These are phyloP conservation scores for Fusarium secorum DNA, from an alignment of 2,329 filamentous ascomycete genomes.

Conservation along the genomic window DNA sequence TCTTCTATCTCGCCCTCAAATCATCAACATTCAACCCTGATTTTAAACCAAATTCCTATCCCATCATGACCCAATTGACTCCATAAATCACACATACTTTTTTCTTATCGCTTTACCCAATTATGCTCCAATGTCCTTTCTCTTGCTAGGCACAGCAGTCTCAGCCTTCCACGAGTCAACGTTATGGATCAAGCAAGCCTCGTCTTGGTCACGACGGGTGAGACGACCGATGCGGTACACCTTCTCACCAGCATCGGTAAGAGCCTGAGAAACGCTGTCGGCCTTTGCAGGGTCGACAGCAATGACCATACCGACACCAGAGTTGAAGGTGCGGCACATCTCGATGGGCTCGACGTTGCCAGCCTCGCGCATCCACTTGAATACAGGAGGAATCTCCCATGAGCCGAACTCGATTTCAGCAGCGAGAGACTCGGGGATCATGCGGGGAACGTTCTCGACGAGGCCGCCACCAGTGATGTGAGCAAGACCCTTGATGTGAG, in stretches of 20 bases:
- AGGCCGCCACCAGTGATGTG: slow-evolving; percentile 97
- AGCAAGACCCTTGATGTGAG: slow-evolving; percentile 86
- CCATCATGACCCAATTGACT: slow-evolving; percentile 28
- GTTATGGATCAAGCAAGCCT: slow-evolving; percentile 47
- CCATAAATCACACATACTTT: slow-evolving; percentile 23
- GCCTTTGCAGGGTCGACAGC: slow-evolving; percentile 75
- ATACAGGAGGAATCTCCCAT: slow-evolving; percentile 81
- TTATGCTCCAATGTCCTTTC: slow-evolving; percentile 39
- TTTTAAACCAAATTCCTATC: slow-evolving; percentile 23
- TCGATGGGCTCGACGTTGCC: slow-evolving; percentile 78
- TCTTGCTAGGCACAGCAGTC: slow-evolving; percentile 33
- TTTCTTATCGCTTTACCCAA: slow-evolving; percentile 8
- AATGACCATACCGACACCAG: slow-evolving; percentile 91
- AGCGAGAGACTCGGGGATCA: slow-evolving; percentile 80
- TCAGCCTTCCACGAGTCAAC: slow-evolving; percentile 47
- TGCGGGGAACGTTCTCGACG: slow-evolving; percentile 91
- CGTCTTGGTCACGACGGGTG: slow-evolving; percentile 59
- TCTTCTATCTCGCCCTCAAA: slow-evolving; percentile 22
- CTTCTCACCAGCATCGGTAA: slow-evolving; percentile 71
- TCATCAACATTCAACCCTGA: slow-evolving; percentile 9
- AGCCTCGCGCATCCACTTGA: slow-evolving; percentile 81
- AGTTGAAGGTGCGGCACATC: slow-evolving; percentile 95
- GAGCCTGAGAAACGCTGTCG: slow-evolving; percentile 63
- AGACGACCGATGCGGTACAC: slow-evolving; percentile 81
- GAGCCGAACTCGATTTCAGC: slow-evolving; percentile 80